Base-by-base conservation (phyloP, 2,329 filamentous ascomycete genomes). In the Raffaelea albimanens region DNA sequence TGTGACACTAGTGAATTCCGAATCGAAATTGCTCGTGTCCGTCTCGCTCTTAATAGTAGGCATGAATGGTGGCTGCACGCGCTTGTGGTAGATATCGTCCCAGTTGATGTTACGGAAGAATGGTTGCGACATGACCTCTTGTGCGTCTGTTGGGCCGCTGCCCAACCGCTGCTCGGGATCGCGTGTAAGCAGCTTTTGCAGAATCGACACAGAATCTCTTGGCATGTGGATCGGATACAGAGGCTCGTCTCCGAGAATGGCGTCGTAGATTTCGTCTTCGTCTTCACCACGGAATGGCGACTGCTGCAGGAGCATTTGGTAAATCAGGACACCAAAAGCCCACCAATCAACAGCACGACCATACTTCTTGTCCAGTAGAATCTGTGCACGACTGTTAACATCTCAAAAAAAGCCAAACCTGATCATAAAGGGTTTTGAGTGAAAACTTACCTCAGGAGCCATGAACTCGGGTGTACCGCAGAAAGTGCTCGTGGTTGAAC, bases 401-500 rank as follows among this genome's bases (percentile, higher is more conserved):
- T 19, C 14, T 18, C 22, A n/a, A 33, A 20, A 9, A 19, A 16
- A 38, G n/a, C 20, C 5, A 3, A 5, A 29, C 25, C 25, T 7
- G 7, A 29, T 13, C 25, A 13, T 13, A 29, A 7, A 29, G 7
- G 7, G 25, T 13, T 29, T 29, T 7, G 7, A 13, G 25, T 7
- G 7, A 29, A 7, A 29, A 60, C 72, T 59, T 74, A 94, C 88
- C 75, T 98, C 93, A 9, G 93, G 93, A 9, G 93, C 93, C 93
- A 98, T 98, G 57, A 98, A 98, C 63, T 98, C 93, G 16, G 93
- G 93, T n/a, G 93, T 98, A 66, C 93, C 93, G 63, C 93, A 98
- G 72, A 98, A 98, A 8, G 93, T 98, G 68, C 90, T 91, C 0
- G 93, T 98, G 2, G 87, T 96, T 48, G 87, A 91, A 40, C 89